Evolutionary conservation across 371 early-diverging fungal species (phyloP), one percentile per base, ranked within the genome.

Genomic region (Nematocida homosporus): DNA sequence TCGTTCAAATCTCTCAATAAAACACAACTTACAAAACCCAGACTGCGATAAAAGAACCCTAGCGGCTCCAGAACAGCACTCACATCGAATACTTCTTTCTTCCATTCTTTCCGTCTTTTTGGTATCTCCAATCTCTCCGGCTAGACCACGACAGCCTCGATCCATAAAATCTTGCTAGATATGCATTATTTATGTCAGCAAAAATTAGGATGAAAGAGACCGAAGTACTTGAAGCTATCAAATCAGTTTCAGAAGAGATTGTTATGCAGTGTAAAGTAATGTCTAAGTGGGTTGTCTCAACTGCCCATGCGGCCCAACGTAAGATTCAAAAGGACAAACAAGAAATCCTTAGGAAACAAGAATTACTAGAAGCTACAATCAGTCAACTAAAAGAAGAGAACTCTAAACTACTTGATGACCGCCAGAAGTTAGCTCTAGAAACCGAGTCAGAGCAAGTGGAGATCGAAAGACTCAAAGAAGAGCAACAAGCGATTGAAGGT

Each of bases 311-410:
- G 35, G 20, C 50, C 30, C 75, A 64, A 23, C 32, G 60, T 53
- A 18, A 72, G 32, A 40, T 57, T 51, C 75, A 72, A 51, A 59
- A 30, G 10, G 25, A 61, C 44, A 72, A 51, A 34, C 75, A 72
- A 29, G 30, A 72, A 35, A 16, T 40, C 5, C 23, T 50, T 18
- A n/a, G 75, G 47, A 72, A 3, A 34, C 69, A 72, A 32, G 63
- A 42, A 29, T 38, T 72, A 16, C 34, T 72, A 23, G 47, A 72
- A 44, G 16, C 32, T 38, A 72, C 75, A 10, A 47, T 72, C 5
- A 32, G 32, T 0, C 75, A 72, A 56, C 75, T 72, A 18, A 72
- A 72, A 42, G 75, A 72, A 42, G 75, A 72, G 27, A 61, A 72
- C 60, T 20, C 44, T 20, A 23, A 53, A 20, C 63, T 72, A 5